phyloP scores from a whole-genome alignment of 306 rosid genomes.

The Adenanthera pavonina region DNA sequence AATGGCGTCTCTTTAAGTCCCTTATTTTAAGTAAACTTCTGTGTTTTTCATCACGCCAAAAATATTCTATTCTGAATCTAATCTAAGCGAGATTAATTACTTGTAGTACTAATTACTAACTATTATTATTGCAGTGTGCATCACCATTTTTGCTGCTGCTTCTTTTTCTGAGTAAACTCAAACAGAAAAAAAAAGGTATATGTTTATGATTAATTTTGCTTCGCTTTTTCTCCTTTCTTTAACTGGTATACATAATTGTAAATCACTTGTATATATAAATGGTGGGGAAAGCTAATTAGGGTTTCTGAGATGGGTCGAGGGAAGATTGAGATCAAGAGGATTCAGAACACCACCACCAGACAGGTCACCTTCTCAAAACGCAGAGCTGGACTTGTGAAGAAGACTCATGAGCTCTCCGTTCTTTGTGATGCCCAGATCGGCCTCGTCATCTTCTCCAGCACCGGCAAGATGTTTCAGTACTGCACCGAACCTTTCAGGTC shows the following conservation, averaged over 20 bases:
- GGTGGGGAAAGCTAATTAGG: background rate
- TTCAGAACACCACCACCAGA: constrained; percentile 66
- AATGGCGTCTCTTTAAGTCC: constrained; percentile 17
- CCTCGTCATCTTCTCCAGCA: constrained; percentile 67
- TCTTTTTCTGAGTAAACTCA: background rate
- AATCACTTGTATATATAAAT: background rate
- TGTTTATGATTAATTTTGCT: background rate
- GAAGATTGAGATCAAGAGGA: constrained; percentile 66
- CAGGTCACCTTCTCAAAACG: constrained; percentile 75
- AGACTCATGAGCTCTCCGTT: constrained; percentile 79
- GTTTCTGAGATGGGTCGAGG: constrained; percentile 65
- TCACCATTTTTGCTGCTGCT: background rate
- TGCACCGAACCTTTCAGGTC: constrained; percentile 57
- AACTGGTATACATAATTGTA: background rate
- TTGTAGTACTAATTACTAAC: background rate
- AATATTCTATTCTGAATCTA: background rate
- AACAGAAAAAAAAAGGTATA: background rate
- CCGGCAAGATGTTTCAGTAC: constrained; percentile 63
- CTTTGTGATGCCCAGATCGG: constrained; percentile 80
- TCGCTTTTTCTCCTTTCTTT: constrained; percentile 4
- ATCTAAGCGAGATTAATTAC: constrained; percentile 21
- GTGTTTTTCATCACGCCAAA: constrained; percentile 17
- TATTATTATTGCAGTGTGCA: constrained; percentile 3
- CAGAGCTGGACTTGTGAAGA: constrained; percentile 62
- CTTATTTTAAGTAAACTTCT: constrained; percentile 22